Conservation (phyloP, 192 early-diverging fungal genomes). For the Coemansia sp. region DNA sequence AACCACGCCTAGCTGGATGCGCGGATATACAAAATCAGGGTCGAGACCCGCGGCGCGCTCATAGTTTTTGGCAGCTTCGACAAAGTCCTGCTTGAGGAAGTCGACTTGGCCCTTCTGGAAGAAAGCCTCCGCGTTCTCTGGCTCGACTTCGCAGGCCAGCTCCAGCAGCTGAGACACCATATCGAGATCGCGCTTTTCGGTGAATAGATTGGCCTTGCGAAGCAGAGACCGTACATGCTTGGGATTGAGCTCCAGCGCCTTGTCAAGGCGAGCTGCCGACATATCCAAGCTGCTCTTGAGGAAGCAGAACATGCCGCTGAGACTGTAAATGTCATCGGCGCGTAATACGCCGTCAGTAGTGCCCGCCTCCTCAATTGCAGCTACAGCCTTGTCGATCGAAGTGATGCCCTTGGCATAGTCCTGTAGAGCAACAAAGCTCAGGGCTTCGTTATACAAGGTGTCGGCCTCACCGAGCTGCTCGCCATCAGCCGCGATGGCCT, state of each 20-base stretch:
- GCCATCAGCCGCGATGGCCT: constrained; percentile 29
- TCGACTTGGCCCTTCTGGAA: constrained; percentile 74
- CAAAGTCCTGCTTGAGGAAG: constrained; percentile 84
- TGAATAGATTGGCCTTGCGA: constrained; percentile 89
- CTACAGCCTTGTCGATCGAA: constrained; percentile 68
- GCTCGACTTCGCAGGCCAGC: constrained; percentile 60
- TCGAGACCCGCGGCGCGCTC: constrained; percentile 79
- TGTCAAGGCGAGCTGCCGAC: constrained; percentile 78
- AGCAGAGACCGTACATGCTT: constrained; percentile 84
- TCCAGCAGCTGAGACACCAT: constrained; percentile 37
- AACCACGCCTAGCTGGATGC: constrained; percentile 95
- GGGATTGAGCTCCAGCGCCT: constrained; percentile 78
- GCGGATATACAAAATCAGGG: constrained; percentile 80
- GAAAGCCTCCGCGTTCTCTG: constrained; percentile 85
- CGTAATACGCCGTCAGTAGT: constrained; percentile 35
- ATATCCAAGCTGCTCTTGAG: constrained; percentile 79
- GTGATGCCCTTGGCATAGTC: constrained; percentile 67
- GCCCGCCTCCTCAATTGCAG: constrained; percentile 58
- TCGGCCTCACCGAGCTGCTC: constrained; percentile 42
- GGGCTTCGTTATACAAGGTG: constrained; percentile 61
- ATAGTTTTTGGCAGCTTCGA: constrained; percentile 85
- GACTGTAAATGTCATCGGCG: constrained; percentile 77
- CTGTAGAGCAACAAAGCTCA: constrained; percentile 56
- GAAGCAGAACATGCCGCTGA: constrained; percentile 89
- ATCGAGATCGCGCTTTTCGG: constrained; percentile 74